Evolutionary conservation across 148 eudicot species (phyloP), one percentile per base, ranked within the genome.

Genomic region (Diospyros lotus): DNA sequence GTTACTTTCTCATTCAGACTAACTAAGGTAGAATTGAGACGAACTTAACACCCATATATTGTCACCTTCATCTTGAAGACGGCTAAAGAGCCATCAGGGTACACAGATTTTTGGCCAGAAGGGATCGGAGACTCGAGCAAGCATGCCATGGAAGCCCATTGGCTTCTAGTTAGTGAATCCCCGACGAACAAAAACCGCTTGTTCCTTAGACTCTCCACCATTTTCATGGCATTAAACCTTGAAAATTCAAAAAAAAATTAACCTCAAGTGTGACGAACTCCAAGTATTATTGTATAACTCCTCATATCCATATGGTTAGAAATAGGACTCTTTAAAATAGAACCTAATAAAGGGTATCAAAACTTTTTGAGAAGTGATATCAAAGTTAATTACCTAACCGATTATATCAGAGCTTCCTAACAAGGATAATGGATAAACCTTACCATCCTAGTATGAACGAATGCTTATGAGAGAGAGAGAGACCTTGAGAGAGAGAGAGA

Each of bases 141-240:
- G 71, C 84, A 82, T 17, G 71, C 18, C 67, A 80, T 65, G 58
- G 82, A 80, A 3, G n/a, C 42, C 79, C 82, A 80, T 71, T 75
- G 78, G 64, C 68, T 71, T 45, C 82, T 80, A 64, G 64, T 76
- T 59, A 80, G 28, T 3, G 82, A 80, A 71, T 80, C 79, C 17
- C 82, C 82, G 39, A 80, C 73, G n/a, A 69, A 71, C 9, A 50
- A 43, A 13, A 69, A 40, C 72, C 78, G 71, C 72, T 80, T 80
- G 28, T 66, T 60, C 45, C 82, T 63, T 45, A 28, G 48, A 53
- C 15, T 71, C 72, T 80, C 82, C 48, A 80, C 56, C 64, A 80
- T 13, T 55, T 17, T n/a, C n/a, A n/a, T 75, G 18, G 75, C 79
- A 71, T 80, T 62, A 17, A 80, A 80, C 76, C 82, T 70, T 13